These are phyloP conservation scores for Gardenia jasminoides DNA, from an alignment of 257 asterid species.

Conservation along the genomic window DNA sequence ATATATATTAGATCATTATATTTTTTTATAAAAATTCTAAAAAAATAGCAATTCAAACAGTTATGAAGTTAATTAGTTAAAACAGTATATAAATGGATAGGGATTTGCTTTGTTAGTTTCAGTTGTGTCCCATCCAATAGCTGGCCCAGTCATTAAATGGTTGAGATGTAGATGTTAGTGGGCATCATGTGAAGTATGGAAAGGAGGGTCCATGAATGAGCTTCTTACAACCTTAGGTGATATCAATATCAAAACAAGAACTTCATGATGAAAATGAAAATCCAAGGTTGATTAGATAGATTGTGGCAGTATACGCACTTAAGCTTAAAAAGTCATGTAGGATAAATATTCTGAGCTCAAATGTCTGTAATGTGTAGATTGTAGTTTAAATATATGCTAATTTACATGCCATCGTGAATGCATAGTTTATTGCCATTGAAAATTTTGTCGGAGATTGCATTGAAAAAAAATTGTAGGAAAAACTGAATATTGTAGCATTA, in stretches of 20 bases:
- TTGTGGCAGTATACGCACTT: neutral
- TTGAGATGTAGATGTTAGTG: slow-evolving; percentile 67
- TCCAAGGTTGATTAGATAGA: slow-evolving; percentile 19
- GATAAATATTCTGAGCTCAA: neutral
- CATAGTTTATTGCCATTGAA: too few species aligned
- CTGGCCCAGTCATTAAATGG: slow-evolving; percentile 40
- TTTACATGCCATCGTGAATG: too few species aligned
- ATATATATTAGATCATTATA: too few species aligned
- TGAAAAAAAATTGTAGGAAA: too few species aligned
- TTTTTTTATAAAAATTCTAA: too few species aligned
- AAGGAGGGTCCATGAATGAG: slow-evolving; percentile 47
- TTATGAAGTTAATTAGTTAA: neutral
- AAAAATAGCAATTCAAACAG: too few species aligned
- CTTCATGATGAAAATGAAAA: slow-evolving; percentile 16
- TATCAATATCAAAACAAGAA: slow-evolving; percentile 11
- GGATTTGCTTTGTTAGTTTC: neutral
- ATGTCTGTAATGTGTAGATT: neutral
- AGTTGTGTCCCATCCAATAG: slow-evolving; percentile 19
- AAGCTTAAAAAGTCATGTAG: neutral
- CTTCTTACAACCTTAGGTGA: neutral
- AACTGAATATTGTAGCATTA: too few species aligned
- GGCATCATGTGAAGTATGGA: slow-evolving; percentile 81
- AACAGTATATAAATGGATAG: neutral
- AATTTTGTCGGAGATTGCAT: too few species aligned
- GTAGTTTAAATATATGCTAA: neutral